Evolutionary conservation across 768 basidiomycete species (phyloP).

Genomic region (Boletus tylopilopsis): DNA sequence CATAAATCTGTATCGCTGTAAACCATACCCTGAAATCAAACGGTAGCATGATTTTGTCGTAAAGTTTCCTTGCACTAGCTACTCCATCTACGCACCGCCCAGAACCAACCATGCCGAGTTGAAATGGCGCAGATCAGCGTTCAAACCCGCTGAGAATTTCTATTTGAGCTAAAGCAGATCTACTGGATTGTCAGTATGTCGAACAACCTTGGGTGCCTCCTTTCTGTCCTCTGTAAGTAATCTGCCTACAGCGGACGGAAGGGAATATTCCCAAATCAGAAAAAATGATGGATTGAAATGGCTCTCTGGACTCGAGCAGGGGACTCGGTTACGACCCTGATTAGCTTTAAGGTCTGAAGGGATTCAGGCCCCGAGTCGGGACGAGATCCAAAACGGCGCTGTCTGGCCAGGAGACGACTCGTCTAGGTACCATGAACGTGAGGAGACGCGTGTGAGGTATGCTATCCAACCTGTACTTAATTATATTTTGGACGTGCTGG

Average conservation of each 20-base stretch:
- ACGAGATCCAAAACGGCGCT: background rate
- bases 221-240: slow-evolving; percentile 20
- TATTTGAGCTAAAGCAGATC: background rate
- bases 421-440: background rate
- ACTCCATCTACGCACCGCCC: too few relatives aligned
- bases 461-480: too few relatives aligned
- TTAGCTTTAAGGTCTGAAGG: background rate
- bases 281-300: background rate
- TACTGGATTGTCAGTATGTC: background rate
- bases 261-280: background rate
- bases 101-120: too few relatives aligned
- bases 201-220: slow-evolving; percentile 8
- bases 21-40: background rate
- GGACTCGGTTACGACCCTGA: background rate
- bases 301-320: background rate
- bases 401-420: slow-evolving; percentile 1
- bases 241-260: slow-evolving; percentile 27
- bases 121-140: too few relatives aligned
- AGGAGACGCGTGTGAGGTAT: background rate
- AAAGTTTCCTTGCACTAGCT: too few relatives aligned
- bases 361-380: too few relatives aligned
- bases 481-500: background rate
- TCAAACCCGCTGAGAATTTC: background rate
- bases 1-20: slow-evolving; percentile 3
- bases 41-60: too few relatives aligned